Evolutionary conservation across 2,329 filamentous ascomycete species (phyloP), one percentile per base, ranked within the genome.

Genomic region (Talaromyces sp.): DNA sequence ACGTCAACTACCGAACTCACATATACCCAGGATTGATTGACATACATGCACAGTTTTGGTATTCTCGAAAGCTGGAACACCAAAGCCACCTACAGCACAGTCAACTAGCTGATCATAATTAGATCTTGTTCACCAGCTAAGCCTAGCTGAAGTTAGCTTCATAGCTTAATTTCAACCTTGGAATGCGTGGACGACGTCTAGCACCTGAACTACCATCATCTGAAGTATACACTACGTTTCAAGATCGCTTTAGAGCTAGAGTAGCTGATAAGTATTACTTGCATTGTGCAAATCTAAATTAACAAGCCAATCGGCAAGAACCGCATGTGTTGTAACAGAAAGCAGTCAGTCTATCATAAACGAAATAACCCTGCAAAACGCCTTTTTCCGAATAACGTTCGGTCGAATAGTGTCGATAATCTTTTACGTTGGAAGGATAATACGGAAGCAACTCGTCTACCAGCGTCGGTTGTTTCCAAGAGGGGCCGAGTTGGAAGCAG

Each of bases 401-500:
- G 37, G 39, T 62, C 47, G 47, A 62, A 37, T 61, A 22, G 4
- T 31, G 27, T 8, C n/a, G 39, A 62, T 19, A 22, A 31, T 41
- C n/a, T 52, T 52, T 62, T 62, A 62, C 60, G 57, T 47, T 27
- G 35, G 47, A 56, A 39, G 31, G 31, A 56, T n/a, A 56, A 56
- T 37, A 56, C 31, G 19, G 19, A 45, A 56, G 33, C 43, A 61
- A 61, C 25, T 33, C 39, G 37, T 67, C 45, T 84, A 87, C 86
- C 86, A 88, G 75, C 85, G 83, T 72, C 84, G 81, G 78, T 78
- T 80, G 69, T 76, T 78, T 70, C 85, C 85, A 69, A 88, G 78
- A 63, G 85, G 85, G 69, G 85, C 85, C 71, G 81, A 76, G 75
- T 88, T 88, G 73, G 84, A 84, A 71, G 82, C 82, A 74, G 84